A percentile compares a stretch with the other conserved stretches of the same genome.
phyloP scores from a whole-genome alignment of 2,329 filamentous ascomycete species.

The Amylocarpus encephaloides region DNA sequence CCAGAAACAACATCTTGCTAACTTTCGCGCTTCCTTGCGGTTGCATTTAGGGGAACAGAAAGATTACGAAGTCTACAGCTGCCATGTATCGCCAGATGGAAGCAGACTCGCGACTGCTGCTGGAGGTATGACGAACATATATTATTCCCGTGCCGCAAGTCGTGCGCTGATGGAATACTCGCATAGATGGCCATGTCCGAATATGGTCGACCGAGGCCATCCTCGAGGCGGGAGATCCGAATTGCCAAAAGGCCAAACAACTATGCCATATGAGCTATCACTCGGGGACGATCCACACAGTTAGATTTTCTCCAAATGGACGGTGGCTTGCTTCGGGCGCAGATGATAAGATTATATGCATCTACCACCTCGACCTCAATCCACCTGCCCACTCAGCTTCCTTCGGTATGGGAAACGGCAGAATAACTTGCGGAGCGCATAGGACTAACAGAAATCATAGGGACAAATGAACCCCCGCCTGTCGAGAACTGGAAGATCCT shows the following conservation, averaged over 20 bases:
- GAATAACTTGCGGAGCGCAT: not conserved
- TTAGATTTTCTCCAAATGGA: conserved; percentile 92
- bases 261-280: conserved; percentile 98
- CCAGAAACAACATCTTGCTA: conserved; percentile 23
- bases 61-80: conserved; percentile 97
- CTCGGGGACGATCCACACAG: conserved; percentile 92
- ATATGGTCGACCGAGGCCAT: conserved; percentile 97
- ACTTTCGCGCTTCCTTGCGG: conserved; percentile 25
- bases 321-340: conserved; percentile 94
- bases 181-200: conserved; percentile 82
- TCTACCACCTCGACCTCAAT: conserved; percentile 79
- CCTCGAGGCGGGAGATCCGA: conserved; percentile 66
- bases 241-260: conserved; percentile 76
- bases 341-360: conserved; percentile 97
- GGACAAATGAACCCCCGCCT: conserved; percentile 80
- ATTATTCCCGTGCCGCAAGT: conserved; percentile 1
- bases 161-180: conserved; percentile 20
- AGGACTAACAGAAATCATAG: conserved; percentile 28
- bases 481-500: conserved; percentile 98
- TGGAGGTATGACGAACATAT: conserved; percentile 55
- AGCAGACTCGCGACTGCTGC: conserved; percentile 87
- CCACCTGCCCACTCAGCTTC: conserved; percentile 69
- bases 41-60: conserved; percentile 73
- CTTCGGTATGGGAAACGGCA: conserved; percentile 55
- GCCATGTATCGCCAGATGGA: conserved; percentile 92